Evolutionary conservation across 208 protist species (phyloP), one percentile per base, ranked within the genome.

Genomic region (Willaertia magna): DNA sequence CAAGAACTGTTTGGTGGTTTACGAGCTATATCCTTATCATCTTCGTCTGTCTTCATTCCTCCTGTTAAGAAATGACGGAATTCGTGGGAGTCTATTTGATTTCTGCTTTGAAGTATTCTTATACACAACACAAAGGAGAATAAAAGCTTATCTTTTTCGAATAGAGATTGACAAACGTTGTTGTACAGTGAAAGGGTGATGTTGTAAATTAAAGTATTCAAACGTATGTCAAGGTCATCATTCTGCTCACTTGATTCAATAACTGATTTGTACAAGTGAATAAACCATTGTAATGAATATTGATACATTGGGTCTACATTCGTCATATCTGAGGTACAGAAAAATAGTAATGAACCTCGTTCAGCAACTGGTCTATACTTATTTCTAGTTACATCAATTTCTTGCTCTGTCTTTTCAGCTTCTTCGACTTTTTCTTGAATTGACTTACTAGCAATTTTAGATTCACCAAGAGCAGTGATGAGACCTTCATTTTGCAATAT

Each of bases 241-340:
- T 89, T 89, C 18, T 81, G 87, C 86, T 92, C 92, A n/a, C 93
- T 96, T 43, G 96, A 95, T 81, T 96, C 92, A 74, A 99, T 91
- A 78, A 93, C 95, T 48, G 93, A 88, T 26, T 96, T 87, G 86
- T 98, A 99, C 18, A 99, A 88, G 79, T 95, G 95, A 81, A 98
- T 93, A 90, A 98, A 99, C 98, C 98, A 99, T 88, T 94, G 93
- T 79, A 98, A 89, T 14, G 96, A 98, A 89, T 98, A 98, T 90
- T 98, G 96, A 88, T 98, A 98, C 97, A 98, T 98, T 12, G 95
- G 95, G 86, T 98, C 96, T 30, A 97, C 92, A 51, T 91, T 92
- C 39, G 95, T 92, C 18, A 99, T 91, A 26, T 96, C 97, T 34
- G 97, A 94, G 89, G 96, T 96, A 92, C 96, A 98, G 91, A 99